Percentiles rank a stretch among this genome's conserved stretches.
Conservation (phyloP, 176 grass and related monocot genomes). For the Rhynchospora tenuis region DNA sequence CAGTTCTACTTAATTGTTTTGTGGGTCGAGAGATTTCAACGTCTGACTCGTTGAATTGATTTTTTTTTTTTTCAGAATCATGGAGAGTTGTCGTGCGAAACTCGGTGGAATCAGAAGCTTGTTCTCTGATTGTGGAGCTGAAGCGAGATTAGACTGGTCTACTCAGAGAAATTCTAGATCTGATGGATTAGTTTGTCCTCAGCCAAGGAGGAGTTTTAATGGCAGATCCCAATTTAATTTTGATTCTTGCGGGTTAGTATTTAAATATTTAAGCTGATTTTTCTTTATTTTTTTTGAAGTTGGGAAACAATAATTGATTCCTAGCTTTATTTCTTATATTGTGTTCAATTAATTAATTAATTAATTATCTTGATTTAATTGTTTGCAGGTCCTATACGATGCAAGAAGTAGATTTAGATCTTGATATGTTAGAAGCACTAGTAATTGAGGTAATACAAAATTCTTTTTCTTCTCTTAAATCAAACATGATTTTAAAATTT, state of each 20-base stretch:
- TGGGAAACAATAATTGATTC: background rate
- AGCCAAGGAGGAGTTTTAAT: constrained; percentile 17
- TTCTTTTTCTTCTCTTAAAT: background rate
- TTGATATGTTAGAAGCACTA: constrained; percentile 9
- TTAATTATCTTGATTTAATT: constrained; percentile 6
- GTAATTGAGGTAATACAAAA: background rate
- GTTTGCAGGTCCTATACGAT: background rate
- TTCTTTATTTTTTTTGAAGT: background rate
- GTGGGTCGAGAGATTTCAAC: background rate
- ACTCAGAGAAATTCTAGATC: constrained; percentile 15
- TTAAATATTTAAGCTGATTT: background rate
- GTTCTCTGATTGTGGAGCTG: constrained; percentile 4
- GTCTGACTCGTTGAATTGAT: background rate
- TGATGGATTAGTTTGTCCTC: constrained; percentile 12
- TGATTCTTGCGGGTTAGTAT: constrained; percentile 20
- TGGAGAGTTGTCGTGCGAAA: constrained; percentile 12
- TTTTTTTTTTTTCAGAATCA: constrained; percentile 6
- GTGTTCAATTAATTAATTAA: background rate
- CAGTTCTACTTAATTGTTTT: background rate
- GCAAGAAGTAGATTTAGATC: constrained; percentile 9
- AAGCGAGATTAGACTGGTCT: constrained; percentile 11
- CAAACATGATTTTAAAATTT: background rate
- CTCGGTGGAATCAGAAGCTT: constrained; percentile 16
- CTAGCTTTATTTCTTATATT: background rate
- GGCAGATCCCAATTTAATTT: constrained; percentile 7